Base-by-base conservation (phyloP, 148 eudicot genomes). In the Selenicereus undatus region DNA sequence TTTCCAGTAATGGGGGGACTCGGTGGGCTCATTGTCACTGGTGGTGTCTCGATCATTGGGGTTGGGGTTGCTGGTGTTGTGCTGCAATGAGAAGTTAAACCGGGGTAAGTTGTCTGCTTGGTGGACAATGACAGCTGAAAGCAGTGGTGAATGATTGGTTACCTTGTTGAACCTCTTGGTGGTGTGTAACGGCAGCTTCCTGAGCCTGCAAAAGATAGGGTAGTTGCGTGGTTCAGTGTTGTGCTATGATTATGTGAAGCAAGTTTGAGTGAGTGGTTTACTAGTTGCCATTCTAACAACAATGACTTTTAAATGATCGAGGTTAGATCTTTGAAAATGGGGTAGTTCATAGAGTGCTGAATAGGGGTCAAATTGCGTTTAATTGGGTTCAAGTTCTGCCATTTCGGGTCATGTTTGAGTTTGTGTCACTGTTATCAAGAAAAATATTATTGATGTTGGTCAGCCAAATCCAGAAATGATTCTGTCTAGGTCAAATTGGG, bases 131-230 rank as follows among this genome's bases (percentile, higher is more conserved):
- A 51, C 39, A 43, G 35, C 39, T 75, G 13, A 66, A 78, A 30
- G 26, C n/a, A 65, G 12, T 17, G 60, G 65, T 48, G 73, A 20
- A 84, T 75, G 74, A 30, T 81, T 72, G 76, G 86, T 54, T 90
- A 79, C 82, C 88, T 82, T 75, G 88, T 71, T 65, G 90, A 82
- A 83, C 86, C 81, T 83, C 32, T 78, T 8, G 93, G 50, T 65
- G 92, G 78, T 65, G 98, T 64, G 80, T 77, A 91, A 27, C 80
- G 90, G 79, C 98, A 95, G 78, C 75, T 92, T 83, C 98, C 98
- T 65, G 89, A 85, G 85, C 98, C 98, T 94, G 91, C 80, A 87
- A 80, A 24, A 73, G 76, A 51, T 62, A 60, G 70, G 76, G 51
- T 27, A 72, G 52, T 13, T 76, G 68, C 60, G 48, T 73, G 50